Evolutionary conservation across 2,329 filamentous ascomycete species (phyloP), one percentile per base, ranked within the genome.

Genomic region (Verticillium isaacii): DNA sequence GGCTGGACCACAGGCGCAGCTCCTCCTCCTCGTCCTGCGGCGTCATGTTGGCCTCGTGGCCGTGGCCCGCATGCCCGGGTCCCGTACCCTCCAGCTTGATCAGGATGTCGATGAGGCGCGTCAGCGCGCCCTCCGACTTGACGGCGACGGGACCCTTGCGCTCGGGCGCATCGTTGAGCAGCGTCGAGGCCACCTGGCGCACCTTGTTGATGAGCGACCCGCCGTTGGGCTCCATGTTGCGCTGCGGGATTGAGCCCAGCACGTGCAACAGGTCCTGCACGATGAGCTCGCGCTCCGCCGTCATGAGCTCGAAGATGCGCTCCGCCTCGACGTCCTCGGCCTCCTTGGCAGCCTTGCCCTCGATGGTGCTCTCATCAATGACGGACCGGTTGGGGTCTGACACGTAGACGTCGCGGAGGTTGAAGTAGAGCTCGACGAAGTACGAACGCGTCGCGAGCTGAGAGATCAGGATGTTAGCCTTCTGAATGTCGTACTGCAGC

Each of bases 401-500:
- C 52, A 84, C 76, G 68, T 89, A 85, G 1, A 87, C 85, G 60
- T 93, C 90, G 41, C 88, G 86, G 1, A 95, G 80, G 67, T 87
- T 88, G 73, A 92, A 92, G 75, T 94, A 96, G 66, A 93, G 89
- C 72, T 96, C 92, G 0, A 96, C 91, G 61, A 94, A 87, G 72
- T 92, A 93, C 0, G 91, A 94, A 29, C 93, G 84, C 0, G 92
- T 96, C 2, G 89, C 88, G 11, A 97, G 80, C 69, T 93, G 89
- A 6, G 89, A 94, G 2, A 89, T 87, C 70, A 94, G 92, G 45
- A 97, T 91, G 72, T 96, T 96, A 7, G 92, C 91, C 72, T 96
- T 96, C 72, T 96, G 92, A 34, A 97, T 95, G 75, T 96, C 93
- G 66, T 89, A 92, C 71, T 95, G 91, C 5, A 93, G 73, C 61